Evolutionary conservation across 2,329 filamentous ascomycete genomes (phyloP).

Genomic region (Cladosporium cucumerinum): DNA sequence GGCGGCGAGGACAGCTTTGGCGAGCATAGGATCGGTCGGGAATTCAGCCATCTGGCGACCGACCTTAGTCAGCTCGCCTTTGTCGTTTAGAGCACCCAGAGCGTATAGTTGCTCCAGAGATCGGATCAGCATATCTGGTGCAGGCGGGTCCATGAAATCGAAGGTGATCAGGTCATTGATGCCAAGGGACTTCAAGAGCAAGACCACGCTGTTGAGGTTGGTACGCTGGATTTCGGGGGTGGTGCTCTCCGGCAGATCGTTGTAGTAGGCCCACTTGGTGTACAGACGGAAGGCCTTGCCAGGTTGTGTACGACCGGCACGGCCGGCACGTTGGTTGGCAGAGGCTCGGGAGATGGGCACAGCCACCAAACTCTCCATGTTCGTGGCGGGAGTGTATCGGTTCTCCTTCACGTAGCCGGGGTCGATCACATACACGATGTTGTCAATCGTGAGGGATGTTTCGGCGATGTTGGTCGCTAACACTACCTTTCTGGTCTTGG

Average conservation of each 20-base stretch:
- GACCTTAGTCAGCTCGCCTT: constrained; percentile 82
- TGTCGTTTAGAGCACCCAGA: constrained; percentile 81
- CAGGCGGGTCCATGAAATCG: constrained; percentile 92
- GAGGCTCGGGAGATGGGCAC: constrained; percentile 89
- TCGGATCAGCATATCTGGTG: constrained; percentile 82
- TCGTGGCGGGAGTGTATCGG: constrained; percentile 83
- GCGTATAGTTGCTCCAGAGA: constrained; percentile 90
- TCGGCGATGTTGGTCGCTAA: constrained; percentile 96
- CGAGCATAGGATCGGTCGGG: constrained; percentile 86
- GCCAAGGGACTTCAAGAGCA: constrained; percentile 83
- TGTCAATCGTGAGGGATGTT: constrained; percentile 91
- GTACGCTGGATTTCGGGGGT: constrained; percentile 91
- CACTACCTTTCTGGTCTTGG: constrained; percentile 82
- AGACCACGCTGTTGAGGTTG: constrained; percentile 77
- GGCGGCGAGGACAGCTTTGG: constrained; percentile 82
- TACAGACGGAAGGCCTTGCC: constrained; percentile 93
- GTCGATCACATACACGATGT: constrained; percentile 94
- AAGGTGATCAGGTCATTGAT: constrained; percentile 92
- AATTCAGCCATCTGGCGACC: constrained; percentile 95
- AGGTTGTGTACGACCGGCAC: constrained; percentile 85
- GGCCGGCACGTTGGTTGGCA: constrained; percentile 87
- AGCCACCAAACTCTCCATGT: constrained; percentile 88
- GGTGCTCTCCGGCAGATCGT: constrained; percentile 88
- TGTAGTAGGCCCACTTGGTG: constrained; percentile 82
- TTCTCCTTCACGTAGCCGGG: constrained; percentile 95